A percentile compares a stretch with the other conserved stretches of the same genome.
Conservation (phyloP, 305 asterid genomes). For the Solanum hybrid region DNA sequence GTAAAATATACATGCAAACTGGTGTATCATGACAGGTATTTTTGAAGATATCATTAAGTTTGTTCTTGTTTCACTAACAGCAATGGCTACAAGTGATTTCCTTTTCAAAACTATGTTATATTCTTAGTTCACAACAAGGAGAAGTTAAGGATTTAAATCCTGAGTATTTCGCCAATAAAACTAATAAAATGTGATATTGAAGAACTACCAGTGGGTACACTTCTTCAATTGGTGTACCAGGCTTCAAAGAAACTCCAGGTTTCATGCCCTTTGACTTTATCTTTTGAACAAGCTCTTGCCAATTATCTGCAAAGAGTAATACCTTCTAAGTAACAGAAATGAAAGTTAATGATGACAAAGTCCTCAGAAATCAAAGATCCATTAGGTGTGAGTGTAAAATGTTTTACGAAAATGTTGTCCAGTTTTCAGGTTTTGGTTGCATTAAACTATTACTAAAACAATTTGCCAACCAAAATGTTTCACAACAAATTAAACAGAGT, state of each 20-base stretch:
- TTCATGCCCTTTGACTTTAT: slow-evolving; percentile 82
- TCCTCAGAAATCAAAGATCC: background rate
- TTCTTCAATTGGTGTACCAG: slow-evolving; percentile 68
- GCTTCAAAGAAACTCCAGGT: slow-evolving; percentile 77
- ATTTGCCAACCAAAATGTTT: background rate
- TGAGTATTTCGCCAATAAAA: background rate
- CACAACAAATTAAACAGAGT: background rate
- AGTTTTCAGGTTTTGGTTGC: background rate
- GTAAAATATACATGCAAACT: slow-evolving; percentile 1
- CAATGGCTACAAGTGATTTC: background rate
- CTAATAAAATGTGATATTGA: background rate
- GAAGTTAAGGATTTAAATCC: background rate
- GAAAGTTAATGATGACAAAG: background rate
- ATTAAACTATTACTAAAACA: background rate
- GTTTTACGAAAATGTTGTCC: background rate
- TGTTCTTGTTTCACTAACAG: background rate
- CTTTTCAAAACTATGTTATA: background rate
- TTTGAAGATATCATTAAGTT: background rate
- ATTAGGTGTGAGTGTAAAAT: background rate
- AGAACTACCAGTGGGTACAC: slow-evolving; percentile 63
- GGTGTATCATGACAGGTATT: background rate
- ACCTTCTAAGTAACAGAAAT: background rate
- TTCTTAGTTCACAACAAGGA: background rate
- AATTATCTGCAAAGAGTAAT: slow-evolving; percentile 45
- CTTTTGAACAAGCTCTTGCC: slow-evolving; percentile 62